Base-by-base conservation (phyloP, 768 basidiomycete genomes). In the Daedalea quercina region DNA sequence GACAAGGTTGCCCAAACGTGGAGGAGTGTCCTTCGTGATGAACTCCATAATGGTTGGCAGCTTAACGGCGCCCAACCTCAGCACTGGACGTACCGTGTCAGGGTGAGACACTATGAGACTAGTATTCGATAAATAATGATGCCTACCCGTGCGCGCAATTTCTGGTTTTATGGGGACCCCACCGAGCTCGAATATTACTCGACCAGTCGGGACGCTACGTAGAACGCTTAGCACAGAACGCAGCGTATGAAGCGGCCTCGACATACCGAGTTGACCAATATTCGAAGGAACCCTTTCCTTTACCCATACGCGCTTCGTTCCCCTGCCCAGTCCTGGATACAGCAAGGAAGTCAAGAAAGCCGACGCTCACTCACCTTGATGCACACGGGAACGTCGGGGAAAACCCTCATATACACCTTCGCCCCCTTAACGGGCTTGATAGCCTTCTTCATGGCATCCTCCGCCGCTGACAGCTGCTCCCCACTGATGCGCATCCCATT, bases 271-370 rank as follows among this genome's bases (percentile, higher is more conserved):
- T 90, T 24, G 94, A 91, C 96, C 96, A 99, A 67, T 78, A 97
- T 65, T 98, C 96, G 62, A 98, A 98, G 0, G 88, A 82, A 44
- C 96, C 96, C 69, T 99, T 99, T 54, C 96, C 96, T 71, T 98
- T 98, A 47, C 96, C 96, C 96, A 98, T 97, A 77, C 96, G 88
- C 4, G 93, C 94, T 70, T 98, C 94, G 61, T 96, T 98, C 50
- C 96, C 95, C 90, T 93, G 28, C 11, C 11, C 28, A 31, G 28
- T 54, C 6, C 22, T 15, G 35, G 41, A 43, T 34, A 4, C n/a
- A 59, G 25, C 22, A 23, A 7, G 24, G 31, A 31, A 37, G 22
- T 20, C 28, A 56, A 11, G 44, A 50, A 13, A 31, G 15, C 45
- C 45, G 13, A 9, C 23, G 2, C 13, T 42, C 11, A 17, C 75